Percentiles rank a stretch among this genome's conserved stretches.
These are phyloP conservation scores for Penicillium roqueforti DNA, from an alignment of 495 filamentous ascomycete genomes.

Conservation along the genomic window DNA sequence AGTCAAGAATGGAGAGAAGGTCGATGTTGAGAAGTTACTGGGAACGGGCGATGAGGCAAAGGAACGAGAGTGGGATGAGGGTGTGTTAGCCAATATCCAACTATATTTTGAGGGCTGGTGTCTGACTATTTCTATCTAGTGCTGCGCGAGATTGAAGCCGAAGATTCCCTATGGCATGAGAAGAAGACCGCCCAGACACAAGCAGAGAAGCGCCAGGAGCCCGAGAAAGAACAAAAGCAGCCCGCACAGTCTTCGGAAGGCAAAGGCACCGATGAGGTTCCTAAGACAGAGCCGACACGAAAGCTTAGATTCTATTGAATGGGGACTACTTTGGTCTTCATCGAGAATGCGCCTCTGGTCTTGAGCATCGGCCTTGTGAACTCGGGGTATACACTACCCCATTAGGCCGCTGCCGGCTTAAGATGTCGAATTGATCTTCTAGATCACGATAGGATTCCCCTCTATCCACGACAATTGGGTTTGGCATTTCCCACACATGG, in stretches of 20 bases:
- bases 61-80: constrained; percentile 87
- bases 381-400: neutral
- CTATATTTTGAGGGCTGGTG: neutral
- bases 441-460: neutral
- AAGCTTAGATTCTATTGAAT: constrained; percentile 37
- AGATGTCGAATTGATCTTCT: neutral
- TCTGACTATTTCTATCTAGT: constrained; percentile 45
- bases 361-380: neutral
- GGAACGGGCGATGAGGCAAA: constrained; percentile 72
- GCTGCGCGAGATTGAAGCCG: constrained; percentile 73
- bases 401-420: neutral
- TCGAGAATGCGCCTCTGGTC: neutral
- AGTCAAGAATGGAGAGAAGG: constrained; percentile 78
- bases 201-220: constrained; percentile 2
- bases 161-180: constrained; percentile 61
- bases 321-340: neutral
- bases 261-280: constrained; percentile 18
- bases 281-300: constrained; percentile 19
- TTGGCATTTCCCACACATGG: neutral
- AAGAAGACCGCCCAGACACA: constrained; percentile 13
- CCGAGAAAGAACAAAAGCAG: constrained; percentile 9
- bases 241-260: constrained; percentile 5
- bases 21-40: constrained; percentile 80
- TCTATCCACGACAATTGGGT: neutral
- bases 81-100: constrained; percentile 39